Evolutionary conservation across 805 yeast genomes (phyloP), one percentile per base, ranked within the genome.

Genomic region (Nakazawaea peltata): DNA sequence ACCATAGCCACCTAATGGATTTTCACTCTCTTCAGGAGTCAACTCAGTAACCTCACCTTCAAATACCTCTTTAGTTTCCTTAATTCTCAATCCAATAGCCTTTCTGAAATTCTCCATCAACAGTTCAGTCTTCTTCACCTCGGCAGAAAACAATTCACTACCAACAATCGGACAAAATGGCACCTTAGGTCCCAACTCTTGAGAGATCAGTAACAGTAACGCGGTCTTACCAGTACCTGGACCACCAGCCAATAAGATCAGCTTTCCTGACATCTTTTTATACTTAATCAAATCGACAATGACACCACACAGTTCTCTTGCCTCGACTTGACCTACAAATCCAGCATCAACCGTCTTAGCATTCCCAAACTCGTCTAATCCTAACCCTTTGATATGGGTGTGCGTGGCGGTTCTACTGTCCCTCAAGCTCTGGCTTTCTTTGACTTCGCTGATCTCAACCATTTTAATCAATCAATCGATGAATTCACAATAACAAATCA

Each of bases 191-290:
- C 98, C 98, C 48, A 92, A 68, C 56, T 86, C 96, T 56, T 92
- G 97, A 3, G 97, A 85, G 38, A 92, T 78, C 2, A 97, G 98
- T 49, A 92, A 69, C 0, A 97, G 97, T 50, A 92, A 70, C 1
- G 98, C 98, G 3, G 98, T 92, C 57, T 92, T 92, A 54, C 98
- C 98, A 5, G 97, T 90, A 0, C 97, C 96, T 8, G 98, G 97
- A 5, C 95, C 94, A 34, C 98, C 98, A 1, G 98, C 97, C 36
- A 92, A 69, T 41, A 92, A 61, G 34, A 92, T 77, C n/a, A 96
- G 97, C 52, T 90, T 83, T 19, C 98, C 98, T 34, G 94, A 81
- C 80, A 92, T 82, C 58, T 80, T 85, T 50, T 85, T 86, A 22
- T 84, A 79, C 60, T 87, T 88, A 63, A 92, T 86, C 61, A 92